Base-by-base conservation (phyloP, 2,329 filamentous ascomycete genomes). In the Thyridium curvatum region DNA sequence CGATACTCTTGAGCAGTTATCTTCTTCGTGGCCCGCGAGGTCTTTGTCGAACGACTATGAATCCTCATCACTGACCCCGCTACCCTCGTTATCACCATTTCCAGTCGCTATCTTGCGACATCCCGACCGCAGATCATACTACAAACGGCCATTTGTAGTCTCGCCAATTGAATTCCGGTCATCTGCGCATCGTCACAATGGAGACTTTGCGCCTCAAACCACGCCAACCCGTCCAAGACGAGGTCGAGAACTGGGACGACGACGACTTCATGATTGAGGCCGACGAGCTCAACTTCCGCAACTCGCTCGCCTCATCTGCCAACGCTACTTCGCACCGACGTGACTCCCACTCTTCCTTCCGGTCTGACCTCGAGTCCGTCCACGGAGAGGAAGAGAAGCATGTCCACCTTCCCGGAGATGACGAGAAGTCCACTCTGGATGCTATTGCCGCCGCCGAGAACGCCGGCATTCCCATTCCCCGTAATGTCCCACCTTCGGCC, bases 401-500 rank as follows among this genome's bases (percentile, higher is more conserved):
- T 51, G 76, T 97, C 16, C 77, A 91, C 49, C 68, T 97, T 21
- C 82, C 87, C 3, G 86, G 83, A 35, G 85, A 93, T 56, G 90
- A 96, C 58, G 86, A 94, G 52, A 75, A 79, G 46, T 87, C 87
- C 1, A 94, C 85, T 9, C 67, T 82, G 50, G 85, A 94, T 56
- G 90, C 93, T 43, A 91, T 98, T 52, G 79, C 86, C 17, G 86
- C 88, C 7, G 91, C 90, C 28, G 85, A 88, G 54, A 82, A 81
- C 57, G 90, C 89, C 18, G 93, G 93, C 49, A 95, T 98, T 47
- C 91, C 93, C 7, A 79, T 97, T 40, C 93, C 93, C 18, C 71
- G 78, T 37, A 90, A 90, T 56, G 80, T 97, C 26, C 89, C 91
- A 2, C 79, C 86, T 21, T 95, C 91, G 15, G 93, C 93, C 21